Base-by-base conservation (phyloP, 2,329 filamentous ascomycete species). In the Alternaria sp. region DNA sequence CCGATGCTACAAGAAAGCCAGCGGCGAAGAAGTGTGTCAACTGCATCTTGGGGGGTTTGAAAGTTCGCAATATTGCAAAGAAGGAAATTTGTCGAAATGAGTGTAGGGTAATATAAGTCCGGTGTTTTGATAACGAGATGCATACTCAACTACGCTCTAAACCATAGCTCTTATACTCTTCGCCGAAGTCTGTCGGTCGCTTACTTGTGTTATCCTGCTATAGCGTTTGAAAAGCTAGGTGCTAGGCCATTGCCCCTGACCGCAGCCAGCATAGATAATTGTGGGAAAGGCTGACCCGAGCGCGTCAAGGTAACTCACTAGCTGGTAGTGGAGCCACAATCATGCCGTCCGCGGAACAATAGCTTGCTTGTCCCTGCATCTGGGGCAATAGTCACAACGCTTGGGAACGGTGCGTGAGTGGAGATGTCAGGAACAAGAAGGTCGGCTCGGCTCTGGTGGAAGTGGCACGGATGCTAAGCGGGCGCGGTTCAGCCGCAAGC, bases 151-250 rank as follows among this genome's bases (percentile, higher is more conserved):
- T 10, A 50, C 46, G 30, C 46, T 50, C 18, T 11, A 36, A 36
- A 10, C 25, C 51, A 44, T 43, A 22, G 25, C 28, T 54, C 36
- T 44, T 54, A 34, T 54, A 54, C 38, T 43, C 38, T 38, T 53
- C 25, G 16, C 25, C 22, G 41, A 14, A 44, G 22, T 44, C 12
- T 22, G 12, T 25, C 41, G 14, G 22, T 44, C 22, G 12, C 20
- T 44, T 44, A 16, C 41, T 44, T 44, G 41, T 8, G 12, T 44
- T 16, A 12, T 44, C 41, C 11, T 44, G 41, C 25, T 41, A 34
- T 40, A 53, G 50, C 32, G 34, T 28, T 40, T 27, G 12, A 14
- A 28, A 8, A 38, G 20, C 34, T n/a, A 40, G 50, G 12, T 22
- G 50, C 10, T 18, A 27, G 41, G 12, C 20, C 41, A 44, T 25